Evolutionary conservation across 176 grass and related monocot species (phyloP), one percentile per base, ranked within the genome.

Genomic region (Miscanthus lutarioriparius): DNA sequence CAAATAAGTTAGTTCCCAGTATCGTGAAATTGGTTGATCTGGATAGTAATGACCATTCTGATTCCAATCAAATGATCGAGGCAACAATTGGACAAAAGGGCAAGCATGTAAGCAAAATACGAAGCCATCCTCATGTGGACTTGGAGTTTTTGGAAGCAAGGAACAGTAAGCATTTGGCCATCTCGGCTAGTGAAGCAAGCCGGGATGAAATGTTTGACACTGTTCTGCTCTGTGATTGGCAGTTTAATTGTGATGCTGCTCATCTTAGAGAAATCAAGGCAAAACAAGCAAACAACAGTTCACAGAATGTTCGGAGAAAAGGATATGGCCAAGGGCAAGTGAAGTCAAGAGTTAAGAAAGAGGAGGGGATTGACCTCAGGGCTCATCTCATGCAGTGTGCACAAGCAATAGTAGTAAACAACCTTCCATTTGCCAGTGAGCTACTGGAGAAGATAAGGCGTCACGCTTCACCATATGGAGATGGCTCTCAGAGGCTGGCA

Each of bases 401-500:
- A 70, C 85, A 91, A 82, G 88, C 86, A 1, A 30, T 91, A 41
- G 84, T 91, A 30, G 47, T 47, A 53, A 51, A 76, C 16, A 47
- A 85, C 38, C 16, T 36, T 20, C 74, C 16, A 5, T 76, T 66
- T 39, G 90, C 90, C 0, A 74, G 7, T 84, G 88, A 87, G 36
- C 65, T 91, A 0, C 74, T 95, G 40, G 72, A 54, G 83, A 72
- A 91, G 84, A 89, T 95, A 87, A 87, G 90, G 26, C 20, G 82
- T 17, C 86, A 91, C 10, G 78, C 88, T 25, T 86, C 72, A 4
- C 76, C 86, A 17, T 30, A 75, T 15, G 90, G 93, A 81, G 83
- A 95, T 86, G 69, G 58, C 26, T 82, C 70, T 43, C 85, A 92
- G 61, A 89, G 90, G 54, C 67, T 92, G 67, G 93, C 90, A 53